Evolutionary conservation across 225 moss, liverwort and hornwort species (phyloP), one percentile per base, ranked within the genome.

Genomic region (Asterella californica): DNA sequence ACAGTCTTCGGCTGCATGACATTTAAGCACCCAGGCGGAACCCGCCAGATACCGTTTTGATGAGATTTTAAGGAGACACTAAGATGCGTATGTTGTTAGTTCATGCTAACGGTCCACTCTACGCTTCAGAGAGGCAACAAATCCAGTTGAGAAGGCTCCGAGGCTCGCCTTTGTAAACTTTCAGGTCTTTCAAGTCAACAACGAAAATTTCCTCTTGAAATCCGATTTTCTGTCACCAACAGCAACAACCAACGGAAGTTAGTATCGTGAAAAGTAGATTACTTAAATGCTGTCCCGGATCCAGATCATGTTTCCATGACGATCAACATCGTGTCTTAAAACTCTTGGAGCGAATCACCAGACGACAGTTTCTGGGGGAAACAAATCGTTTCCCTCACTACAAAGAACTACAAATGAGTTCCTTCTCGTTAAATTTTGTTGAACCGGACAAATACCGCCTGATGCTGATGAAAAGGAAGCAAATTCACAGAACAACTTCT

Each of bases 121-220:
- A 62, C 25, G 3, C 42, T 42, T 62, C n/a, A 62, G 0, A 67
- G 17, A 36, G 5, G 14, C 67, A 67, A 57, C 57, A 57, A 42
- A 42, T 7, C 42, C 42, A 42, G 42, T 42, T 22, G 57, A 81
- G 33, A 15, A 83, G 47, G 47, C 25, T 46, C 27, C 27, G 42
- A 21, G 32, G 64, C 89, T 87, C 79, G 88, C 96, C 94, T 85
- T 90, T 92, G 80, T 92, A 93, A 42, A 94, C 94, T 78, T 94
- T 93, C 87, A 92, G 83, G 75, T 93, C 85, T 89, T 93, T 97
- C 36, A 97, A 87, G 76, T 97, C 97, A 69, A 97, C 97, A 46
- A 97, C 94, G 75, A 86, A 94, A 78, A 37, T 88, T 74, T 97
- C 91, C 82, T 94, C 91, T 71, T 91, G 81, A 64, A 89, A 70